Percentiles rank a stretch among this genome's conserved stretches.
These are phyloP conservation scores for Alternaria triticimaculans DNA, from an alignment of 2,329 filamentous ascomycete species.

Conservation along the genomic window DNA sequence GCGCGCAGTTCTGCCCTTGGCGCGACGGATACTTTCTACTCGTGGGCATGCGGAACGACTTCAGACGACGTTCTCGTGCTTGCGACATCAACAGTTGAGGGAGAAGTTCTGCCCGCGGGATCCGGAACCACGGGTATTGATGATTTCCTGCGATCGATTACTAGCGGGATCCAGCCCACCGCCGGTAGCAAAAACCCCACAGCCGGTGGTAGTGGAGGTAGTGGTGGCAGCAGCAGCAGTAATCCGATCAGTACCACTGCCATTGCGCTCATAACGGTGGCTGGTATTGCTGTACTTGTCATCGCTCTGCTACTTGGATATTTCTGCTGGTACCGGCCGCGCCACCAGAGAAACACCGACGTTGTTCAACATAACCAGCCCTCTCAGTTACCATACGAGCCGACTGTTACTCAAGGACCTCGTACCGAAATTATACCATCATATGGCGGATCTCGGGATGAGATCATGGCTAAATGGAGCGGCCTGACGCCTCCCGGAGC, in stretches of 20 bases:
- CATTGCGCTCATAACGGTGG: conserved; percentile 1
- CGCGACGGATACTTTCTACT: neutral
- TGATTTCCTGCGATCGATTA: neutral
- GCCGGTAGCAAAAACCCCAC: neutral
- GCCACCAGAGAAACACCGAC: neutral
- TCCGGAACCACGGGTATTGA: neutral
- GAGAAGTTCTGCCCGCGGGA: neutral
- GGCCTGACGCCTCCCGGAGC: neutral
- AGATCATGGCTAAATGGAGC: neutral
- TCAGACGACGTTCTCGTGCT: conserved; percentile 9
- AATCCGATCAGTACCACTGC: neutral
- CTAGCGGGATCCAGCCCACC: neutral
- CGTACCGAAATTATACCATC: neutral
- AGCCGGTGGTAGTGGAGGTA: neutral
- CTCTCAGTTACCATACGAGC: neutral
- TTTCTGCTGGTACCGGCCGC: neutral
- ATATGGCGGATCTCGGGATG: neutral
- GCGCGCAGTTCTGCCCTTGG: conserved; percentile 2
- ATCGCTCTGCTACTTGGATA: neutral
- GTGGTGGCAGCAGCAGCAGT: neutral
- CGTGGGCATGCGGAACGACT: conserved; percentile 5
- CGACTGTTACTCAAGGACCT: neutral
- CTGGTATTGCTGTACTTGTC: neutral
- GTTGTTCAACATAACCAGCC: neutral
- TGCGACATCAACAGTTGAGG: neutral